Evolutionary conservation across 345 rosid genomes (phyloP).

Genomic region (Populus alba): DNA sequence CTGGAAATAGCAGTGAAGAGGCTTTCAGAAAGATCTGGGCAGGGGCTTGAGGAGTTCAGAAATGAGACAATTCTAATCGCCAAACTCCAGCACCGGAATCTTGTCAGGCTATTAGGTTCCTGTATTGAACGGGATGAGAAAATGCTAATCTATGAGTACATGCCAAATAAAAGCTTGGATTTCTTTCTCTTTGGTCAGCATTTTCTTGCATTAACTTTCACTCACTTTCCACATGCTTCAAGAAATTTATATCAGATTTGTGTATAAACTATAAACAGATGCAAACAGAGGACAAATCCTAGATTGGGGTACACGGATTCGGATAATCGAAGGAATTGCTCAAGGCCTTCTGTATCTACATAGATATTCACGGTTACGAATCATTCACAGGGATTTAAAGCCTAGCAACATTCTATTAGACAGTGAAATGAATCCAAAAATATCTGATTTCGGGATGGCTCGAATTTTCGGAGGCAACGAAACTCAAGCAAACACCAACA

Average conservation of each 20-base stretch:
- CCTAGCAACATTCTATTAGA: neutral
- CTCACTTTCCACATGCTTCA: neutral
- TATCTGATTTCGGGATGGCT: constrained; percentile 3
- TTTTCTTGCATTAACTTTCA: neutral
- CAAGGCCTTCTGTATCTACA: constrained; percentile 1
- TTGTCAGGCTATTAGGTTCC: neutral
- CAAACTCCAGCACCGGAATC: constrained; percentile 10
- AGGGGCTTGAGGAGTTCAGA: neutral
- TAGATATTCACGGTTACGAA: neutral
- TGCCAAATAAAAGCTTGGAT: neutral
- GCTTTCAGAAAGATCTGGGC: constrained; percentile 1
- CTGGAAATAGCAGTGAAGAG: constrained; percentile 2
- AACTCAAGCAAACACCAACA: neutral
- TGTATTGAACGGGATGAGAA: neutral
- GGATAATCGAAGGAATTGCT: neutral
- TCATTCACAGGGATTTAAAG: neutral
- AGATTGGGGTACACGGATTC: neutral
- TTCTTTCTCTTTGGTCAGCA: neutral
- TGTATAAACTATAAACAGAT: neutral
- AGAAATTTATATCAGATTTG: neutral
- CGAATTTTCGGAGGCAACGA: neutral
- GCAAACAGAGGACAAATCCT: neutral
- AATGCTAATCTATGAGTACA: neutral
- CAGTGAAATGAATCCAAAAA: neutral
- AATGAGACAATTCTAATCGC: neutral